These are phyloP conservation scores for Penicillium crustosum DNA, from an alignment of 2,329 filamentous ascomycete species.

Conservation along the genomic window DNA sequence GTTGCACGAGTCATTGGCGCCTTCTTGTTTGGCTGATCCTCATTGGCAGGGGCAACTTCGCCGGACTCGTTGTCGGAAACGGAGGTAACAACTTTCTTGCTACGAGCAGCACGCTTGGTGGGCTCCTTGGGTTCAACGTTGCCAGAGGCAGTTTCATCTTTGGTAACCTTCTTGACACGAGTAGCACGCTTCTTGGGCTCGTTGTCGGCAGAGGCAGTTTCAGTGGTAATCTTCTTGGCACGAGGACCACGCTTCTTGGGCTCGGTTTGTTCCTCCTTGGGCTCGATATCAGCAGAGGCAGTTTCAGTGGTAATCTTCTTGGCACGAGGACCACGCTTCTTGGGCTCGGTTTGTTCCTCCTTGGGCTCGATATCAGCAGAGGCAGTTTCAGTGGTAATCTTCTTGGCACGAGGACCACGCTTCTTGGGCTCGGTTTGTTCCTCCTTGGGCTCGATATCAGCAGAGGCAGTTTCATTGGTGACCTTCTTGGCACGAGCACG, in stretches of 20 bases:
- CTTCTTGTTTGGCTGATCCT: not conserved
- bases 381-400: too few species aligned
- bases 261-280: too few species aligned
- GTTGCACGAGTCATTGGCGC: not conserved
- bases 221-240: too few species aligned
- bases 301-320: too few species aligned
- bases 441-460: not conserved
- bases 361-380: not conserved
- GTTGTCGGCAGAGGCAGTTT: too few species aligned
- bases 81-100: not conserved
- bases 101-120: not conserved
- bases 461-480: too few species aligned
- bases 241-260: too few species aligned
- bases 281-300: fast-evolving
- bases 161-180: not conserved
- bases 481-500: too few species aligned
- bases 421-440: not conserved
- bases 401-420: too few species aligned
- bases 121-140: not conserved
- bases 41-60: not conserved
- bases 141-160: not conserved
- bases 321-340: too few species aligned
- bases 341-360: not conserved
- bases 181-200: not conserved
- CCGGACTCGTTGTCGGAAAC: not conserved